A percentile compares a stretch with the other conserved stretches of the same genome.
Conservation (phyloP, 768 basidiomycete genomes). For the Suillus fuscotomentosus region DNA sequence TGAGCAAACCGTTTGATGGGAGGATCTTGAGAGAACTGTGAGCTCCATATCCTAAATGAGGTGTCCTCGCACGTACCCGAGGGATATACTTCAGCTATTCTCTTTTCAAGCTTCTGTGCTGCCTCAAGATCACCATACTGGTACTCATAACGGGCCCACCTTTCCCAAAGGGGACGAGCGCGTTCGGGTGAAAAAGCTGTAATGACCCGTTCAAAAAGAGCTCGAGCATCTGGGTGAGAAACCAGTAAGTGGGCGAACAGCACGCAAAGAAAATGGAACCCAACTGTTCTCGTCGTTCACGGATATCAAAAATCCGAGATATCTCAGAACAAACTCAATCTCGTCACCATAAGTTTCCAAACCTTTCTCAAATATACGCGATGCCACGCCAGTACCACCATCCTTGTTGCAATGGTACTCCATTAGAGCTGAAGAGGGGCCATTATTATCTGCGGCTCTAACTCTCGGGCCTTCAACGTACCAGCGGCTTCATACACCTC, state of each 20-base stretch:
- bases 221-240: slow-evolving; percentile 76
- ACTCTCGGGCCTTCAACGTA: slow-evolving; percentile 27
- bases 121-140: slow-evolving; percentile 91
- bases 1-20: slow-evolving; percentile 91
- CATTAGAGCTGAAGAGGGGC: slow-evolving; percentile 68
- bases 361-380: slow-evolving; percentile 92
- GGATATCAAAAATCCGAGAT: slow-evolving; percentile 90
- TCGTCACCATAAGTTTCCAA: slow-evolving; percentile 81
- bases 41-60: not conserved
- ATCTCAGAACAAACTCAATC: slow-evolving; percentile 81
- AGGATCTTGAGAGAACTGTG: slow-evolving; percentile 53
- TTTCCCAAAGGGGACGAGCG: slow-evolving; percentile 89
- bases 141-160: slow-evolving; percentile 95
- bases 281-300: slow-evolving; percentile 96
- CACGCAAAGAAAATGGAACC: slow-evolving; percentile 12
- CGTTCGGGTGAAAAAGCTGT: slow-evolving; percentile 72
- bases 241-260: slow-evolving; percentile 7
- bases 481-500: slow-evolving; percentile 93
- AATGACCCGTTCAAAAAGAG: slow-evolving; percentile 90
- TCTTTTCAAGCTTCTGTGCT: slow-evolving; percentile 83
- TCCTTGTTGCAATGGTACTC: slow-evolving; percentile 91
- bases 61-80: slow-evolving; percentile 51
- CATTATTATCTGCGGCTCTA: slow-evolving; percentile 7
- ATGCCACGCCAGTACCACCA: slow-evolving; percentile 68
- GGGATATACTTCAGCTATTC: slow-evolving; percentile 86